Evolutionary conservation across 129 eudicot species (phyloP), one percentile per base, ranked within the genome.

Genomic region (Lactuca sativa): DNA sequence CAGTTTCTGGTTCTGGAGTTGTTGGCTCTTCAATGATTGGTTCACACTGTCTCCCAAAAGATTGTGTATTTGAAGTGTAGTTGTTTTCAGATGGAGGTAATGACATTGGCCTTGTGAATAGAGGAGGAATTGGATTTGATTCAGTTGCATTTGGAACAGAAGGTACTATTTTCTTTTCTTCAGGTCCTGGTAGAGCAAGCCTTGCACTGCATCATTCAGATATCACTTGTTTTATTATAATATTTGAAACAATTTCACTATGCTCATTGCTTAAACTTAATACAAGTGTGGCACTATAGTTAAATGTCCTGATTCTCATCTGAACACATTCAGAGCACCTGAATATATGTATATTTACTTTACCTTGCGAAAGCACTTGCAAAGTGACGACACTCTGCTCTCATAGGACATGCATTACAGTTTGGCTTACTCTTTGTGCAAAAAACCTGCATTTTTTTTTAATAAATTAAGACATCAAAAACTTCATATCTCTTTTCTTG

Each of bases 311-410:
- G 1, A 0, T 25, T 25, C 1, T 25, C 30, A 25, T 25, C 30
- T 25, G 30, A 25, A 25, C 30, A 25, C 2, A 1, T 25, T 25
- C 30, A 25, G 30, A 25, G 30, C 30, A 25, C 2, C 30, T 25
- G 30, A 25, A 25, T 25, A 25, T 25, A 25, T 25, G 30, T 25
- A 0, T 25, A 25, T 25, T 0, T 25, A 25, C 30, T 25, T 17
- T 74, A 92, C 98, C 98, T 92, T 78, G 98, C 96, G 74, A 89
- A 93, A 72, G 99, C 99, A 82, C 97, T 95, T 41, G 99, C 97
- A 31, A 90, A 95, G 79, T 95, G 99, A 70, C 97, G 80, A 82
- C 99, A 95, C 74, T 95, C 97, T 74, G 78, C 97, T 86, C 91
- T 90, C 96, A 95, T 70, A 21, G 99, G 99, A 65, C 99, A 95